Evolutionary conservation across 1,284 basidiomycete genomes (phyloP).

Genomic region (Marasmius sp.): DNA sequence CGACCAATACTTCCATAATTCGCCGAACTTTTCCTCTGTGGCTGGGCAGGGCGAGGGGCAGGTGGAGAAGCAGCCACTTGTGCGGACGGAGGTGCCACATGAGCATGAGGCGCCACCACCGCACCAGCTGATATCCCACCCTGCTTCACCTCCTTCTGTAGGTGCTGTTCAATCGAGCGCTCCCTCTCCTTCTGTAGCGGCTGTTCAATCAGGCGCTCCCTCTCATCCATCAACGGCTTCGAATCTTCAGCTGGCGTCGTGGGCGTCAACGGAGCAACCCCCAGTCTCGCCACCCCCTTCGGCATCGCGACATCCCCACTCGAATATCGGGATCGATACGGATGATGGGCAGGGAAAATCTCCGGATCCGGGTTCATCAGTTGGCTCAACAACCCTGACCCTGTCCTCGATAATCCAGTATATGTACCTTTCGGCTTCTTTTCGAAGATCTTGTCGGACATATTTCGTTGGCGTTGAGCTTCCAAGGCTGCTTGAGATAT

Average conservation of each 20-base stretch:
- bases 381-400: slow-evolving; percentile 61
- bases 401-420: slow-evolving; percentile 53
- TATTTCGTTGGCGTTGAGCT: slow-evolving; percentile 65
- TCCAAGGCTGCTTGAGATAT: slow-evolving; percentile 50
- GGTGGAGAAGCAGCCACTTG: background rate
- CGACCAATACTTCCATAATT: background rate
- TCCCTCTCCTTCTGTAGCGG: background rate
- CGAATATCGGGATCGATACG: slow-evolving; percentile 53
- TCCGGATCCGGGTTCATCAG: slow-evolving; percentile 69
- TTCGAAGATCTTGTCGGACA: slow-evolving; percentile 80
- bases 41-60: background rate
- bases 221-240: background rate
- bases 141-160: background rate
- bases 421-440: slow-evolving; percentile 72
- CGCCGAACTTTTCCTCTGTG: background rate
- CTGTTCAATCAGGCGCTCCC: background rate
- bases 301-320: slow-evolving; percentile 46
- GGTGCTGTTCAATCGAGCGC: background rate
- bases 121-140: background rate
- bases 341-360: slow-evolving; percentile 58
- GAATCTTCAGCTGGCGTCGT: slow-evolving; percentile 2
- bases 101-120: background rate
- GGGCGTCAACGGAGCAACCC: slow-evolving; percentile 8
- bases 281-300: slow-evolving; percentile 13
- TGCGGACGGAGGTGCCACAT: no score